Evolutionary conservation across 2,329 filamentous ascomycete genomes (phyloP).

Genomic region (Neurospora sp.): DNA sequence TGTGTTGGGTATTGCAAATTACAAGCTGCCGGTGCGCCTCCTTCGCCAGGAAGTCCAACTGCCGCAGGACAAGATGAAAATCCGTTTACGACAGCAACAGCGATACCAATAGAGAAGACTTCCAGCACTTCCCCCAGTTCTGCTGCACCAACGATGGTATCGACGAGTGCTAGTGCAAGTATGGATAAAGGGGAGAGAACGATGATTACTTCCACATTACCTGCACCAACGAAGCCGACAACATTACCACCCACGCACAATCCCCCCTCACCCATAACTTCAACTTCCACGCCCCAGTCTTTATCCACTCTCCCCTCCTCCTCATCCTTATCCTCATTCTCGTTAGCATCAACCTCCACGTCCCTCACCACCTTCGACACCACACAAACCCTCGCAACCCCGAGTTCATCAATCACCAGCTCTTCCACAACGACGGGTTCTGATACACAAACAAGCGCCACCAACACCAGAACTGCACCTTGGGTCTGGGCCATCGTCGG

Average conservation of each 20-base stretch:
- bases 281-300: background rate
- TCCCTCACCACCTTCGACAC: background rate
- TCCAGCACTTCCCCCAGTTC: background rate
- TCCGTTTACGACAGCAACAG: background rate
- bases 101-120: background rate
- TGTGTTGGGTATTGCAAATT: background rate
- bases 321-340: background rate
- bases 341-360: background rate
- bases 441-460: no score
- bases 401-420: no score
- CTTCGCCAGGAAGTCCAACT: background rate
- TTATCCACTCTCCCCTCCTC: background rate
- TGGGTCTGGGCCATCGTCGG: background rate
- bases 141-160: background rate
- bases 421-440: no score
- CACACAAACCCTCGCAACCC: background rate
- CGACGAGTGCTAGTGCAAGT: background rate
- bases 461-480: background rate
- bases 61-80: background rate
- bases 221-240: background rate
- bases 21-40: background rate
- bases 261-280: background rate
- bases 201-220: background rate
- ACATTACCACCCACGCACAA: background rate
- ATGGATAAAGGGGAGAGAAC: background rate